Percentiles rank a stretch among this genome's conserved stretches.
These are phyloP conservation scores for Epichloe sylvatica DNA, from an alignment of 2,329 filamentous ascomycete species.

Conservation along the genomic window DNA sequence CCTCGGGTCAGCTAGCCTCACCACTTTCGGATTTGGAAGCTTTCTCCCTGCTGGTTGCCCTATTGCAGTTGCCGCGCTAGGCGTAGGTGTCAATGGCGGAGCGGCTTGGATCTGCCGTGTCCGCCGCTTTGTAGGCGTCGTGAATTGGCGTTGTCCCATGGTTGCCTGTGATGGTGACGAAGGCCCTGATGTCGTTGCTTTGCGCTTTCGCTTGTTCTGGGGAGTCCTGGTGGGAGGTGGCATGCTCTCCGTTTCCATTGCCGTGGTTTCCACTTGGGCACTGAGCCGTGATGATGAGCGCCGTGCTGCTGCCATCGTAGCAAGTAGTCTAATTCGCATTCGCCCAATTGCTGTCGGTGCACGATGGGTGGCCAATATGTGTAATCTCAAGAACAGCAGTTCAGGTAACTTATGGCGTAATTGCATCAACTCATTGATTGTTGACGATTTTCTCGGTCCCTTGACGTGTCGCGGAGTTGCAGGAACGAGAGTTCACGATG, in stretches of 20 bases:
- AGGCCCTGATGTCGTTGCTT: conserved; percentile 10
- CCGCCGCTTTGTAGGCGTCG: conserved; percentile 21
- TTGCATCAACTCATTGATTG: not conserved
- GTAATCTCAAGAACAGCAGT: not conserved
- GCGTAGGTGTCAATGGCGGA: conserved; percentile 33
- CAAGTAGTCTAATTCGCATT: not conserved
- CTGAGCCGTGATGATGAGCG: conserved; percentile 30
- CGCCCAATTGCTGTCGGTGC: not conserved
- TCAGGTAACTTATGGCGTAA: too few relatives aligned
- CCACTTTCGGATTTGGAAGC: conserved; percentile 27
- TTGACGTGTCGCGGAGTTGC: too few relatives aligned
- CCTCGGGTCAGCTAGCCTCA: conserved; percentile 48
- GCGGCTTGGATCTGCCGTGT: conserved; percentile 11
- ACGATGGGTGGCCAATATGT: not conserved
- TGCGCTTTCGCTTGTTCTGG: conserved; percentile 22
- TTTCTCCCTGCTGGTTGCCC: conserved; percentile 21
- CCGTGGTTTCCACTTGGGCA: conserved; percentile 11
- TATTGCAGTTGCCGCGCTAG: conserved; percentile 29
- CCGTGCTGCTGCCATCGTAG: conserved; percentile 20
- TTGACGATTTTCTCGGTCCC: too few relatives aligned
- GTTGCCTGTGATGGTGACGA: conserved; percentile 8
- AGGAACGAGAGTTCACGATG: too few relatives aligned
- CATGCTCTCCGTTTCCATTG: conserved; percentile 7
- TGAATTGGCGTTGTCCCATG: conserved; percentile 11
- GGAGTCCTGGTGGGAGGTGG: conserved; percentile 8